Percentiles rank a stretch among this genome's conserved stretches.
These are phyloP conservation scores for Verticillium longisporum DNA, from an alignment of 2,329 filamentous ascomycete genomes.

Conservation along the genomic window DNA sequence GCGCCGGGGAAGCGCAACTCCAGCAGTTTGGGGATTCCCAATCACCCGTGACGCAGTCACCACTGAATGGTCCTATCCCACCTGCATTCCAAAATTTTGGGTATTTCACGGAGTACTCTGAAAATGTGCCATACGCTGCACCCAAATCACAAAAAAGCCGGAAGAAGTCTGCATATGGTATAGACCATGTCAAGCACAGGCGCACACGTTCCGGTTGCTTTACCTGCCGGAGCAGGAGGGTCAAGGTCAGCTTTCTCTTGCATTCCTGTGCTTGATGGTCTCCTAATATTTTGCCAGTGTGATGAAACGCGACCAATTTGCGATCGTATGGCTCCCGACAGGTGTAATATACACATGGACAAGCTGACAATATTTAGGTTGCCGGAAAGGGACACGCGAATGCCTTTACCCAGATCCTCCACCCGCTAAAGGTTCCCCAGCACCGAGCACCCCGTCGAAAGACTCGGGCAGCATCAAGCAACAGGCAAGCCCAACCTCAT, in stretches of 20 bases:
- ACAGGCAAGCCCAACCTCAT: constrained; percentile 44
- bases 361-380: constrained; percentile 49
- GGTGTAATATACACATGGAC: neutral
- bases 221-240: constrained; percentile 81
- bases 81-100: constrained; percentile 39
- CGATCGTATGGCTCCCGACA: constrained; percentile 50
- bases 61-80: constrained; percentile 23
- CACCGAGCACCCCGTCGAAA: constrained; percentile 26
- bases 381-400: constrained; percentile 83
- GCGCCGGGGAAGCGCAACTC: constrained; percentile 31
- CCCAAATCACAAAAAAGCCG: constrained; percentile 42
- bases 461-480: constrained; percentile 28
- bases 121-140: constrained; percentile 40
- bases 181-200: constrained; percentile 82
- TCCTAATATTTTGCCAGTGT: constrained; percentile 51
- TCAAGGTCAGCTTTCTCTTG: constrained; percentile 53
- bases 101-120: constrained; percentile 43
- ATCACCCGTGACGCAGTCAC: constrained; percentile 15
- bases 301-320: constrained; percentile 85
- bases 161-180: constrained; percentile 41
- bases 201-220: constrained; percentile 90
- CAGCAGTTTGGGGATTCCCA: constrained; percentile 25
- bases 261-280: neutral
- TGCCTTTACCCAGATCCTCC: constrained; percentile 80
- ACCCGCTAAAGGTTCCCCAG: constrained; percentile 29